Evolutionary conservation across 1,284 basidiomycete genomes (phyloP), one percentile per base, ranked within the genome.

Genomic region (Boletus semigastroideus): DNA sequence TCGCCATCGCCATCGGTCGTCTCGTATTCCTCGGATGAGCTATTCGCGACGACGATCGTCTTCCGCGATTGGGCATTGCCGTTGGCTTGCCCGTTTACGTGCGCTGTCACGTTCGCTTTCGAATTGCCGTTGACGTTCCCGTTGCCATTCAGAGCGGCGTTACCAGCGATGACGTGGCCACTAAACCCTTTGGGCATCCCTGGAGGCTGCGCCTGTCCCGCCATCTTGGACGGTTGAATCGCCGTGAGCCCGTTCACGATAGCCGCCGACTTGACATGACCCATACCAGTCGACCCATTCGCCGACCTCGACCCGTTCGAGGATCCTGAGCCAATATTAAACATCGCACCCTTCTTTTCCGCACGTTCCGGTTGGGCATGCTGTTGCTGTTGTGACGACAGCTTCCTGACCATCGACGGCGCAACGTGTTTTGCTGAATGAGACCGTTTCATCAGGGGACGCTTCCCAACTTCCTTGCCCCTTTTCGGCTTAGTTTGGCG

Each of bases 271-370:
- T 30, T 49, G 5, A 33, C n/a, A 22, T 41, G 54, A 12, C 51
- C 49, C 36, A 51, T 64, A 46, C 40, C 48, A 7, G 65, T 59
- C 13, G 59, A 65, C 42, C 49, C 61, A 52, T 42, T 63, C 44
- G 69, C 69, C 4, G 70, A 71, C 52, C 70, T 72, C 20, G 75
- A 74, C 38, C 79, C 80, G 59, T 78, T 79, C 33, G 78, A 78
- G 28, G 80, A 81, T 53, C 73, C 72, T 12, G 82, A 83, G 3
- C 80, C 82, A 51, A 84, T 75, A 57, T 82, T 80, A 56, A 84
- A 83, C 60, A 72, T 71, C 13, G 76, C 64, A 12, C 63, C 59
- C 36, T 60, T 67, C 54, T 66, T 69, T 28, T 59, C 54, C 27
- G 42, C 53, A 39, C 56, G 56, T 14, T 57, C 62, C 25, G 31